Conservation (phyloP, 805 yeast species). For the Lipomyces yamanashiensis region DNA sequence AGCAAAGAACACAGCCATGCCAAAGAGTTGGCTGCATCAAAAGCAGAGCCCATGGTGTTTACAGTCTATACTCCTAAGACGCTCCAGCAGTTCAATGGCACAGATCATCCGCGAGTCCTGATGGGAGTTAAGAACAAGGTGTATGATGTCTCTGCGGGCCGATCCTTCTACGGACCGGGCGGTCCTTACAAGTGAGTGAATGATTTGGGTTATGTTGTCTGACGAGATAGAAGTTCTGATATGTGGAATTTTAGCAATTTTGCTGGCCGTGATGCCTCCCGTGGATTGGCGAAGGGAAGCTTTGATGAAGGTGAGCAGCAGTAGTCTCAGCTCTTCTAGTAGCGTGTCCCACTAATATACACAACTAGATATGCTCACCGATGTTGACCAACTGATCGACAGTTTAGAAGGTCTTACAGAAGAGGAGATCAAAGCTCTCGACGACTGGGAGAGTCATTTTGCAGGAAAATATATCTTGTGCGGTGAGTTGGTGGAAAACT, state of each 20-base stretch:
- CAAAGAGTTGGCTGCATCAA: conserved; percentile 4
- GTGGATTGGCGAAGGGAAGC: conserved; percentile 75
- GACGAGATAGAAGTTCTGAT: not conserved
- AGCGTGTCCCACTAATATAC: not conserved
- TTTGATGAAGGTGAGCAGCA: conserved; percentile 41
- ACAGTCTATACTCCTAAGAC: conserved; percentile 72
- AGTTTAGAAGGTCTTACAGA: conserved; percentile 61
- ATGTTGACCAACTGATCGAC: conserved; percentile 80
- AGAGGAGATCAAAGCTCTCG: conserved; percentile 67
- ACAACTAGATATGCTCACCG: conserved; percentile 56
- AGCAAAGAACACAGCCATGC: conserved; percentile 9
- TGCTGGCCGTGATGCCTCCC: conserved; percentile 77
- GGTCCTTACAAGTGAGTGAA: conserved; percentile 57
- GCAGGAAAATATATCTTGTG: conserved; percentile 78
- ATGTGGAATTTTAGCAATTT: conserved; percentile 49
- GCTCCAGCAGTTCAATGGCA: conserved; percentile 69
- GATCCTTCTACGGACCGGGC: conserved; percentile 77
- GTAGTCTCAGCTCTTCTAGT: too few species aligned
- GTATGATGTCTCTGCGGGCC: conserved; percentile 74
- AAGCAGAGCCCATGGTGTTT: conserved; percentile 42
- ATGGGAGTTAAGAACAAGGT: conserved; percentile 76
- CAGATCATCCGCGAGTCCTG: conserved; percentile 54
- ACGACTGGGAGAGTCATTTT: conserved; percentile 86
- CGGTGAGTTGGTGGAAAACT: conserved; percentile 61
- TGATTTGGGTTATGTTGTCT: not conserved